phyloP scores from a whole-genome alignment of 495 filamentous ascomycete genomes.

The Cairneyella variabilis region DNA sequence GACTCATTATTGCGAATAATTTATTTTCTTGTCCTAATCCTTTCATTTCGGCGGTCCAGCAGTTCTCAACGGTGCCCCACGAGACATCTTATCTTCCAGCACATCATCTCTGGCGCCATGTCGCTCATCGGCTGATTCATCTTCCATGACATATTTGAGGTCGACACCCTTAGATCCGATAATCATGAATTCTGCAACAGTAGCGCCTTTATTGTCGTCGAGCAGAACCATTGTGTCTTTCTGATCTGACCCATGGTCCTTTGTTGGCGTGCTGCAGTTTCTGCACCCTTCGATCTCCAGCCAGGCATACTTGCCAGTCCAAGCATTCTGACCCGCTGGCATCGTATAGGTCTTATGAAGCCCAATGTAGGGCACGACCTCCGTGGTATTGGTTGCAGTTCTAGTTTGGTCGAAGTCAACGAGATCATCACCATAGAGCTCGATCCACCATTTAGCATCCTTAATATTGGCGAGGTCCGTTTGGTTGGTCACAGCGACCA shows the following conservation, averaged over 20 bases:
- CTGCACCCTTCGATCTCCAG: conserved; percentile 41
- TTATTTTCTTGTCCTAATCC: no score
- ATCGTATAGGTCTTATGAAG: neutral
- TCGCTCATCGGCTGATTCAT: neutral
- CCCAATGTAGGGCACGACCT: neutral
- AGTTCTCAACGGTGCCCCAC: no score
- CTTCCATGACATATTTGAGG: neutral
- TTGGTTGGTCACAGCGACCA: conserved; percentile 50
- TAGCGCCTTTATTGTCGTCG: conserved; percentile 51
- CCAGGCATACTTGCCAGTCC: conserved; percentile 32
- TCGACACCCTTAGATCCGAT: neutral
- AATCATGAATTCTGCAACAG: conserved; percentile 63
- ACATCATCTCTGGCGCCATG: neutral
- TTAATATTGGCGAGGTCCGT: neutral
- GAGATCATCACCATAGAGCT: neutral
- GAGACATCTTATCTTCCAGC: neutral
- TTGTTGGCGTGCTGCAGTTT: neutral
- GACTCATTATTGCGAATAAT: no score
- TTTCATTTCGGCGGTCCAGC: no score
- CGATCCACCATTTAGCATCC: neutral
- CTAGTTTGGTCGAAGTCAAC: no score
- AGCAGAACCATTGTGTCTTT: conserved; percentile 13
- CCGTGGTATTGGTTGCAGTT: neutral
- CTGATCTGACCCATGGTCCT: neutral
- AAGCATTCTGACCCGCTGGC: conserved; percentile 1